phyloP scores from a whole-genome alignment of 148 eudicot species.

The Pharnaceum exiguum region DNA sequence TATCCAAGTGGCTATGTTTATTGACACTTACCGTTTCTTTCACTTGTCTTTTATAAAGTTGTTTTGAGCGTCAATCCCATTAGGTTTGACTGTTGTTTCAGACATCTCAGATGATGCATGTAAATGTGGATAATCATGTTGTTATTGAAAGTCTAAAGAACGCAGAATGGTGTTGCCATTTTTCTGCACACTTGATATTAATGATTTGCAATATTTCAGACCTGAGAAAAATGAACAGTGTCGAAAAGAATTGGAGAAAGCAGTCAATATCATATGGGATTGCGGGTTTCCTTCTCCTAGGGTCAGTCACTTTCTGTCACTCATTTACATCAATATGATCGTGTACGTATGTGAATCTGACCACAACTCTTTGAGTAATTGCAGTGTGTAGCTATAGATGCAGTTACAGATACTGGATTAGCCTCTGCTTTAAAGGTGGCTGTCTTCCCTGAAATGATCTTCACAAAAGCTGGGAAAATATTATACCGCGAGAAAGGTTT shows the following conservation, averaged over 20 bases:
- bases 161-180: no score
- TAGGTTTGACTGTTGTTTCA: no score
- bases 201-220: constrained; percentile 29
- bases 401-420: constrained; percentile 68
- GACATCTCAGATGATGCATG: no score
- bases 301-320: constrained; percentile 37
- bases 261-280: constrained; percentile 90
- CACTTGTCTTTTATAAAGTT: no score
- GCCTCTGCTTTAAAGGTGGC: constrained; percentile 78
- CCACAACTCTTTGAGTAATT: background rate
- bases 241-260: constrained; percentile 83
- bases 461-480: constrained; percentile 89
- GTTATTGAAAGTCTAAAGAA: no score
- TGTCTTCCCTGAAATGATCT: constrained; percentile 75
- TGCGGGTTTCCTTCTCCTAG: constrained; percentile 96
- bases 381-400: constrained; percentile 96
- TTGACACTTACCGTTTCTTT: no score
- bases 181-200: background rate
- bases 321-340: background rate
- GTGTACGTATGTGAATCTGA: background rate
- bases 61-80: no score
- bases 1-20: no score
- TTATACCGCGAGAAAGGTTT: constrained; percentile 89
- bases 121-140: no score
- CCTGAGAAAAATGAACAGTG: constrained; percentile 85